Evolutionary conservation across 139 green algal species (phyloP).

Genomic region (Raphidocelis subcapitata): DNA sequence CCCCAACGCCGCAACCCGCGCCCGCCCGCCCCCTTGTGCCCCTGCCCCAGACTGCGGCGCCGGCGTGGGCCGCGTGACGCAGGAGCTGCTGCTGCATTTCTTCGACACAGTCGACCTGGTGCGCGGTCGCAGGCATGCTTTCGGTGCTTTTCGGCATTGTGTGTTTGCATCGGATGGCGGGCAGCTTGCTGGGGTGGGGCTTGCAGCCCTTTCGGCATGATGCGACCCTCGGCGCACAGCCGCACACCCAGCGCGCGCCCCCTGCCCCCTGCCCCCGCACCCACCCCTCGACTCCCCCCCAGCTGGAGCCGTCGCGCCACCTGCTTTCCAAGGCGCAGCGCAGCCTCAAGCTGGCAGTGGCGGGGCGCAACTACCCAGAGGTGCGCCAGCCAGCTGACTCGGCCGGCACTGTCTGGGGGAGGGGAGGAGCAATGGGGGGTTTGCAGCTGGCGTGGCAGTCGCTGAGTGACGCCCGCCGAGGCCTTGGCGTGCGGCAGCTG

Average conservation of each 20-base stretch:
- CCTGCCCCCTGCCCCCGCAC: no score
- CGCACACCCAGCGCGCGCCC: background rate
- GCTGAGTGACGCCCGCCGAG: no score
- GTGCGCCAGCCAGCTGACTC: no score
- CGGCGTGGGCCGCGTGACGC: conserved; percentile 86
- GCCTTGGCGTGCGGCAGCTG: no score
- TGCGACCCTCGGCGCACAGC: background rate
- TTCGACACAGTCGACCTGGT: conserved; percentile 91
- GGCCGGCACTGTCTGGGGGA: no score
- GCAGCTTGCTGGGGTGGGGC: no score
- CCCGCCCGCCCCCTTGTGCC: background rate
- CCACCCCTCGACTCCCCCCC: background rate
- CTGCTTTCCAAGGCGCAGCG: conserved; percentile 58
- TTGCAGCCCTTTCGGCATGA: conserved; percentile 54
- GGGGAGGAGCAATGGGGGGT: background rate
- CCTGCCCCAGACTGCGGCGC: conserved; percentile 84
- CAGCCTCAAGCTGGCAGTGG: conserved; percentile 19
- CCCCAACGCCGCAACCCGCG: background rate
- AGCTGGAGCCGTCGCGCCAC: conserved; percentile 70
- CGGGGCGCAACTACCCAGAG: conserved; percentile 2
- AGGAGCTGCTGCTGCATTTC: conserved; percentile 83
- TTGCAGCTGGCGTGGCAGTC: conserved; percentile 8
- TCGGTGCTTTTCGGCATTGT: no score
- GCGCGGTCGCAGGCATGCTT: no score
- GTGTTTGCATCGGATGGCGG: no score